Percentiles rank a stretch among this genome's conserved stretches.
Conservation (phyloP, 2,329 filamentous ascomycete species). For the Phialophora verrucosa region DNA sequence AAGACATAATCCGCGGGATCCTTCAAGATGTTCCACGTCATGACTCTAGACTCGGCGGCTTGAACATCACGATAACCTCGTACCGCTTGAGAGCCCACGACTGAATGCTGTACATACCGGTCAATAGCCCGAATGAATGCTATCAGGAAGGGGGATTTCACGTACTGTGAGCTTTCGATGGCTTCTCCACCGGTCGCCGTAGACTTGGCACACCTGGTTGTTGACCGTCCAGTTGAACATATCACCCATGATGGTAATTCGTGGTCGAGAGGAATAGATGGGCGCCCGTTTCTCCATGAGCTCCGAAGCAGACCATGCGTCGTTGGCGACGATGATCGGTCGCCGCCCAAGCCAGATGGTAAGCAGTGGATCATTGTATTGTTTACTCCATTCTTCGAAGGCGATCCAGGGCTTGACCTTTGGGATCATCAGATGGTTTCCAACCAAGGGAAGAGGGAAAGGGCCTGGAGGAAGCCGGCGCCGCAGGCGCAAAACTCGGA, state of each 20-base stretch:
- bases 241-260: slow-evolving; percentile 41
- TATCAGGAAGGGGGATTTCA: too few species aligned
- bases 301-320: slow-evolving; percentile 43
- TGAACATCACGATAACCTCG: slow-evolving; percentile 60
- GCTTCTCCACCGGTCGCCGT: slow-evolving; percentile 46
- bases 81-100: slow-evolving; percentile 62
- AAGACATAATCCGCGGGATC: slow-evolving; percentile 46
- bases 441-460: slow-evolving; percentile 60
- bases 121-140: too few species aligned
- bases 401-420: slow-evolving; percentile 63
- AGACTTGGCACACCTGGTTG: slow-evolving; percentile 53
- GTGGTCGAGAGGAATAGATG: slow-evolving; percentile 44
- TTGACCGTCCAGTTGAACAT: slow-evolving; percentile 45
- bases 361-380: slow-evolving; percentile 57
- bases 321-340: slow-evolving; percentile 46
- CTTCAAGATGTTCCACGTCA: slow-evolving; percentile 52
- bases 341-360: slow-evolving; percentile 61
- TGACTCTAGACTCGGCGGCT: slow-evolving; percentile 62
- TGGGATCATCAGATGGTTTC: slow-evolving; percentile 62
- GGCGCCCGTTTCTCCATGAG: slow-evolving; percentile 44
- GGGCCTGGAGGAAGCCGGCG: slow-evolving; percentile 58
- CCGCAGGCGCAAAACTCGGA: slow-evolving; percentile 39
- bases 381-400: slow-evolving; percentile 59
- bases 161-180: slow-evolving; percentile 55
- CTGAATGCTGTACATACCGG: slow-evolving; percentile 31